These are phyloP conservation scores for Anaeramoeba flamelloides DNA, from an alignment of 78 protist genomes.

Conservation along the genomic window DNA sequence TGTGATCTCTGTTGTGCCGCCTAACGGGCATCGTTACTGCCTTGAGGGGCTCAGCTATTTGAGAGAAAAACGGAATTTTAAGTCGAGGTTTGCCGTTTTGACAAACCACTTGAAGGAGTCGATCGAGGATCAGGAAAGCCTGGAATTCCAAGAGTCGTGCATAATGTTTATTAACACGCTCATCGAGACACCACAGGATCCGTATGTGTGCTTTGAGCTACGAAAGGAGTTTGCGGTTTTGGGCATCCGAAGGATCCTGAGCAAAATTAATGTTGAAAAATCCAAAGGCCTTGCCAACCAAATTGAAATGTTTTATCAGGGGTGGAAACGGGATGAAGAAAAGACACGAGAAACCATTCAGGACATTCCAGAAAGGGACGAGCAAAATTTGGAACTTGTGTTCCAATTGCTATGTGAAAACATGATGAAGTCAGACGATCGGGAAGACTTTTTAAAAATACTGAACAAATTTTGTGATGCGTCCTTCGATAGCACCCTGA, in stretches of 20 bases:
- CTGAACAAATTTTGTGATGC: not conserved
- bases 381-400: not conserved
- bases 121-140: not conserved
- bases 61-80: not conserved
- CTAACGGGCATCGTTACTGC: not conserved
- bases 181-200: not conserved
- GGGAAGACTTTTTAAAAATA: not conserved
- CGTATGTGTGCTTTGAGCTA: not conserved
- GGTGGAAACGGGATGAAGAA: not conserved
- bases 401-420: not conserved
- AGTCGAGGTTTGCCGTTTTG: not conserved
- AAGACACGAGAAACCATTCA: not conserved
- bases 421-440: not conserved
- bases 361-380: not conserved
- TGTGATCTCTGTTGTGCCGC: not conserved
- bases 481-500: not conserved
- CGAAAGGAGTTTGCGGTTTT: not conserved
- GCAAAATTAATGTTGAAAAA: not conserved
- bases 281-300: not conserved
- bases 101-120: not conserved
- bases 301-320: not conserved
- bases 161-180: not conserved
- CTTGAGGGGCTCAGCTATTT: not conserved
- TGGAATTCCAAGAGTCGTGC: not conserved
- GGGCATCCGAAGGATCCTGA: not conserved